Evolutionary conservation across 1,139 yeast genomes (phyloP).

Genomic region (Debaryomyces nepalensis): DNA sequence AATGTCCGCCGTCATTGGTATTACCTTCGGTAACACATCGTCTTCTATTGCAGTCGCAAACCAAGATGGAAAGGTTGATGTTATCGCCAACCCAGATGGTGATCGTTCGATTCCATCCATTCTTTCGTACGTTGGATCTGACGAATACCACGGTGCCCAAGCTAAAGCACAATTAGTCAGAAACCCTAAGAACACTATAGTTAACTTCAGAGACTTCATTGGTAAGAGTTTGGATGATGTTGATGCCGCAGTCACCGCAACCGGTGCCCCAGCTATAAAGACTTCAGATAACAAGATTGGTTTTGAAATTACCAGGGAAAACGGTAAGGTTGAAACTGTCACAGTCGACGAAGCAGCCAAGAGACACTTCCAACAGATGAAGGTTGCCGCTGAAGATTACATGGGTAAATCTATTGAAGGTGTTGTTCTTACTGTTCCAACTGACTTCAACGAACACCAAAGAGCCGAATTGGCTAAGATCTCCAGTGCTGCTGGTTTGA

Average conservation of each 20-base stretch:
- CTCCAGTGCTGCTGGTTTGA: conserved; percentile 73
- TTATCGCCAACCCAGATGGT: conserved; percentile 98
- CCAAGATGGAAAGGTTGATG: conserved; percentile 89
- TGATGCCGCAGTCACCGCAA: conserved; percentile 62
- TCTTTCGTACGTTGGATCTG: conserved; percentile 87
- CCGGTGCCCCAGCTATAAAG: conserved; percentile 77
- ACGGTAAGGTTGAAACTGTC: conserved; percentile 51
- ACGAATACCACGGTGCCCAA: conserved; percentile 97
- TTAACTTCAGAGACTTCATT: conserved; percentile 91
- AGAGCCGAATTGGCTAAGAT: conserved; percentile 64
- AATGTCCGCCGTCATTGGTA: conserved; percentile 76
- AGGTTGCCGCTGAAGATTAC: conserved; percentile 90
- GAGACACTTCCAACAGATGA: conserved; percentile 83
- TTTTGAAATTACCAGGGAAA: conserved; percentile 59
- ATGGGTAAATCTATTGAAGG: conserved; percentile 82
- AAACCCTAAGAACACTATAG: conserved; percentile 84
- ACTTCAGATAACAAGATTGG: conserved; percentile 68
- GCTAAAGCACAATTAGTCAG: conserved; percentile 91
- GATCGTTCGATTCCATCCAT: conserved; percentile 96
- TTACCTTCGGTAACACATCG: conserved; percentile 95
- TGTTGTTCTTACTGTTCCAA: conserved; percentile 89
- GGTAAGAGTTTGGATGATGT: conserved; percentile 76
- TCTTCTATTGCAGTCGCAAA: conserved; percentile 93
- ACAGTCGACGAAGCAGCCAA: conserved; percentile 77
- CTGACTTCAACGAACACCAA: conserved; percentile 80